Evolutionary conservation across 306 rosid genomes (phyloP), one percentile per base, ranked within the genome.

Genomic region (Ormosia emarginata): DNA sequence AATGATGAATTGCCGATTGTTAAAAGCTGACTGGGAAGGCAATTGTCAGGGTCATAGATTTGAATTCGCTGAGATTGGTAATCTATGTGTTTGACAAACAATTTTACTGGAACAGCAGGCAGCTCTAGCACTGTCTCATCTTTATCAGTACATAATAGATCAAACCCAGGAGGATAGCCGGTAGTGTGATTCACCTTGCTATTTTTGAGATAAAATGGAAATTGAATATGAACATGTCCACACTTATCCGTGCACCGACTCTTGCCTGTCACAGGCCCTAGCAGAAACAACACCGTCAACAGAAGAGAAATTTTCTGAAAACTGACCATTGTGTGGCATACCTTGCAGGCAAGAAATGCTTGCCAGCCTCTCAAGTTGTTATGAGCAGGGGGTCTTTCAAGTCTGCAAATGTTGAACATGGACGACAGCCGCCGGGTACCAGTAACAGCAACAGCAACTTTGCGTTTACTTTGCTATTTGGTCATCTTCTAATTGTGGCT

Each of bases 151-250:
- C 89, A 86, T 34, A 64, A 67, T 50, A 86, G 37, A 14, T 30
- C 61, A 30, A 83, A 83, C 9, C 79, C 83, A 12, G 18, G 32
- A 40, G 39, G 63, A 46, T 70, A 9, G 33, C 3, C 15, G 17
- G 49, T 11, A 3, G 69, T 29, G 9, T 75, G 59, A 66, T 55
- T 81, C 4, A 15, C 39, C 12, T 32, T 7, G 29, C 4, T 33
- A 11, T 55, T 66, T 81, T 11, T 81, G 33, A 81, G 81, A 43
- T 81, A 13, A 75, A 81, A 81, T 7, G 85, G 85, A 24, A 81
- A 81, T 8, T 66, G 83, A 56, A 85, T 81, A 8, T 8, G 66
- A 13, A 80, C 46, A 1, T 56, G 6, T 46, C 88, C 81, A 47
- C 88, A 81, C 50, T 79, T 81, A 18, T 71, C 53, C 3, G 37